Percentiles rank a stretch among this genome's conserved stretches.
phyloP scores from a whole-genome alignment of 805 yeast species.

The Candida andamanensis region DNA sequence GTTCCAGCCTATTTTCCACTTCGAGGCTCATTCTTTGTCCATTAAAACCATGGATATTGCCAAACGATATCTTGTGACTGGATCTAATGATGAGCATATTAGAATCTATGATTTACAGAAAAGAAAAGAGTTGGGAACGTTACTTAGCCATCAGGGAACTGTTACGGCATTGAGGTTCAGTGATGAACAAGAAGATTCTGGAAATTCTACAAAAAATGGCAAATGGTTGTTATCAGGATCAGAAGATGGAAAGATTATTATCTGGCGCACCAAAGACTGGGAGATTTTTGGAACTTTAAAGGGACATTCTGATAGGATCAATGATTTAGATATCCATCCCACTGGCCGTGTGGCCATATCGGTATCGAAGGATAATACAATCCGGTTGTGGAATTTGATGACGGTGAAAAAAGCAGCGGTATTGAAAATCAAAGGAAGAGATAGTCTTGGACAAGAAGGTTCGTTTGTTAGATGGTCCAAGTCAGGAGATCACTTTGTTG shows the following conservation, averaged over 20 bases:
- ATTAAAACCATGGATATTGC: constrained; percentile 81
- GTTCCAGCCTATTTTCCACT: constrained; percentile 92
- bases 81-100: constrained; percentile 93
- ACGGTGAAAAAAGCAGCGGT: constrained; percentile 90
- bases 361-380: constrained; percentile 78
- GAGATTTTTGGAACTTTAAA: constrained; percentile 82
- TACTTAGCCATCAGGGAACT: constrained; percentile 85
- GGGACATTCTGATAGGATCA: constrained; percentile 82
- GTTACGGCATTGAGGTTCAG: constrained; percentile 75
- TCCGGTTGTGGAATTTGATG: constrained; percentile 94
- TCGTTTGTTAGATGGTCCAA: constrained; percentile 64
- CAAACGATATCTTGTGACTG: constrained; percentile 82
- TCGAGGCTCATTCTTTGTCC: constrained; percentile 88
- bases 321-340: constrained; percentile 86
- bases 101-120: constrained; percentile 91
- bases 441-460: constrained; percentile 60
- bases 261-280: constrained; percentile 98
- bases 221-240: constrained; percentile 91
- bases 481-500: constrained; percentile 66
- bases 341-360: constrained; percentile 86
- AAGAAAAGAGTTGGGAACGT: constrained; percentile 87
- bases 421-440: constrained; percentile 65
- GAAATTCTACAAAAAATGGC: constrained; percentile 43
- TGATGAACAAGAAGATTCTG: constrained; percentile 30
- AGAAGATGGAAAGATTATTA: constrained; percentile 81